These are phyloP conservation scores for Kwoniella dejecticola DNA, from an alignment of 768 basidiomycete genomes.

Conservation along the genomic window DNA sequence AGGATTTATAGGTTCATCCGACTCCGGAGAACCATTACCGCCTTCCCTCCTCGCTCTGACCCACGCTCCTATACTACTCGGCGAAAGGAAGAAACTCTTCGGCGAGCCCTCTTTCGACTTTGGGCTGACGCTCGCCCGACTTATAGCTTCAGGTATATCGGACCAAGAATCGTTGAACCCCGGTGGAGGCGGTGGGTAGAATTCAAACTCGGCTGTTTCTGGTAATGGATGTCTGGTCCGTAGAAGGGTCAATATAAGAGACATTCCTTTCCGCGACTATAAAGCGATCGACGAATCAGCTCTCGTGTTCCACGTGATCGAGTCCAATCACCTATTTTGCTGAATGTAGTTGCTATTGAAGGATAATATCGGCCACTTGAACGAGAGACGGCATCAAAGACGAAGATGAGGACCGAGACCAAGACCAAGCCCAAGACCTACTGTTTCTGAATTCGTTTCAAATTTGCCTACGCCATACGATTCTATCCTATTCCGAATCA, in stretches of 20 bases:
- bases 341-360: no score
- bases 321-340: no score
- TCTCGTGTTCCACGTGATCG: no score
- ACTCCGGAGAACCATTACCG: background rate
- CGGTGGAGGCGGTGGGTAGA: conserved; percentile 43
- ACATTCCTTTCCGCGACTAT: conserved; percentile 64
- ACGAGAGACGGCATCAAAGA: no score
- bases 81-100: conserved; percentile 26
- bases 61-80: conserved; percentile 25
- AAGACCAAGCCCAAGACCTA: conserved; percentile 58
- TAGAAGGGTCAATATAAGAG: conserved; percentile 73
- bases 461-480: conserved; percentile 79
- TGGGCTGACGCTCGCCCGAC: no score
- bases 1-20: background rate
- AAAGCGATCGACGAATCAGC: background rate
- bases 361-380: no score
- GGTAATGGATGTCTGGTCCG: conserved; percentile 73
- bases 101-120: conserved; percentile 21
- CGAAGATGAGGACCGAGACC: no score
- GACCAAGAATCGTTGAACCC: conserved; percentile 34
- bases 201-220: conserved; percentile 48
- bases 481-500: conserved; percentile 64
- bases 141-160: conserved; percentile 17
- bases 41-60: conserved; percentile 18
- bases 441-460: conserved; percentile 83